Conservation (phyloP, 345 rosid genomes). For the Arabis alpina region DNA sequence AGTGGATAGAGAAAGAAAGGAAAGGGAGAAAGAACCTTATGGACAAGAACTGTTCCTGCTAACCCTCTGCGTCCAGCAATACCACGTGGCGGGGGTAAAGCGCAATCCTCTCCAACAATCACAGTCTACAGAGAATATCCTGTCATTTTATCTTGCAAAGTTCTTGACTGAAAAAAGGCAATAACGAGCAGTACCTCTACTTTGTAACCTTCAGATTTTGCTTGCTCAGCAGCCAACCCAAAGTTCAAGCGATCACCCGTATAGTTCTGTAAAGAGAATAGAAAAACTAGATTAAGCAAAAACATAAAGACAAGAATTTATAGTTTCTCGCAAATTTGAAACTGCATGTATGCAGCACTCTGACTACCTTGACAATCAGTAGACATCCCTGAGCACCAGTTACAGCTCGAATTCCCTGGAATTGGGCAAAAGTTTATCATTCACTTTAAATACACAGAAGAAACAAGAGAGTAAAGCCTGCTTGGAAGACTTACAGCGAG, state of each 20-base stretch:
- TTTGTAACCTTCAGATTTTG: slow-evolving; percentile 85
- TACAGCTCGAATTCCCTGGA: slow-evolving; percentile 89
- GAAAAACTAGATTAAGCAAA: slow-evolving; percentile 26
- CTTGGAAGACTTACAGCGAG: slow-evolving; percentile 63
- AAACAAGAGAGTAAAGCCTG: not conserved
- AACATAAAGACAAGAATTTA: not conserved
- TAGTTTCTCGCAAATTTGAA: not conserved
- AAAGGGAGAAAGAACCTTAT: slow-evolving; percentile 64
- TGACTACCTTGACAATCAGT: slow-evolving; percentile 73
- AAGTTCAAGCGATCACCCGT: slow-evolving; percentile 93
- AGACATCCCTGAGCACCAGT: slow-evolving; percentile 96
- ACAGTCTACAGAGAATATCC: slow-evolving; percentile 60
- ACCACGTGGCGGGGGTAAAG: slow-evolving; percentile 93
- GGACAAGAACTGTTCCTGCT: slow-evolving; percentile 91
- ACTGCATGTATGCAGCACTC: slow-evolving; percentile 3
- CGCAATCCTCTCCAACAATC: slow-evolving; percentile 97
- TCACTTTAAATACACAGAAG: not conserved
- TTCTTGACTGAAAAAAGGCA: not conserved
- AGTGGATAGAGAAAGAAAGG: not conserved
- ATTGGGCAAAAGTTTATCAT: slow-evolving; percentile 34
- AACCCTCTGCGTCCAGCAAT: slow-evolving; percentile 91
- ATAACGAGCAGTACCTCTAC: slow-evolving; percentile 59
- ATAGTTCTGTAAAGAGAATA: slow-evolving; percentile 60
- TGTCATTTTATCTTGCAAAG: slow-evolving; percentile 6
- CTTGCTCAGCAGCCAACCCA: slow-evolving; percentile 95